A percentile compares a stretch with the other conserved stretches of the same genome.
Evolutionary conservation across 192 early-diverging fungal genomes (phyloP).

Genomic region (Linderina pennispora): DNA sequence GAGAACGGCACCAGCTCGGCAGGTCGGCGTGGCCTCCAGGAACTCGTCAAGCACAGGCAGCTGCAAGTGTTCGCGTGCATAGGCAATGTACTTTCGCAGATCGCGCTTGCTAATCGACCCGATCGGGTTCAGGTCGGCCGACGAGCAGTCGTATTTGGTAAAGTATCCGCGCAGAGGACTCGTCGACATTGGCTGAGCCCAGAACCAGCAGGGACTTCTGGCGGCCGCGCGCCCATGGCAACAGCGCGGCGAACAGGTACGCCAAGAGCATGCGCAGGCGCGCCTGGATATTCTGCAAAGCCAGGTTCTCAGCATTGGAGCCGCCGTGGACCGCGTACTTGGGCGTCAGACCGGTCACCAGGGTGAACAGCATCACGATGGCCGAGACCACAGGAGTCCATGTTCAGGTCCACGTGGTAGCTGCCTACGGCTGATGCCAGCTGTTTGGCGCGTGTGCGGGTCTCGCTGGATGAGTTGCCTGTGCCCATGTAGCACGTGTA

Average conservation of each 20-base stretch:
- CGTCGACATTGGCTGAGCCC: constrained; percentile 97
- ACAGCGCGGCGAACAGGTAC: constrained; percentile 91
- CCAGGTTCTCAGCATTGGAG: constrained; percentile 78
- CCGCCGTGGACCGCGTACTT: constrained; percentile 82
- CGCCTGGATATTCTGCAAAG: constrained; percentile 96
- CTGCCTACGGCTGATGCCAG: constrained; percentile 81
- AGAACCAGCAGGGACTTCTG: constrained; percentile 79
- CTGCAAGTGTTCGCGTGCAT: constrained; percentile 55
- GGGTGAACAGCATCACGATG: constrained; percentile 66
- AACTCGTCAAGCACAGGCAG: constrained; percentile 72
- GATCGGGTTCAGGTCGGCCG: constrained; percentile 96
- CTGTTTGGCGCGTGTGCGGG: constrained; percentile 67
- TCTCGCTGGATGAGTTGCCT: constrained; percentile 81
- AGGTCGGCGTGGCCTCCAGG: constrained; percentile 79
- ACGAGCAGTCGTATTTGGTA: constrained; percentile 98
- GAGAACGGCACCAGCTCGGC: constrained; percentile 96
- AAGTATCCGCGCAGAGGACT: constrained; percentile 94
- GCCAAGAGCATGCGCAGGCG: constrained; percentile 91
- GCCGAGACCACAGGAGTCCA: constrained; percentile 78
- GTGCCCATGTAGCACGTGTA: constrained; percentile 98
- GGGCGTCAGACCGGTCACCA: constrained; percentile 71
- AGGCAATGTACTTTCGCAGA: constrained; percentile 75
- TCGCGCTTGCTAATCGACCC: constrained; percentile 90
- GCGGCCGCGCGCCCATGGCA: constrained; percentile 74
- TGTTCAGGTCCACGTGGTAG: constrained; percentile 86